Evolutionary conservation across 352 stramenopile species (phyloP), one percentile per base, ranked within the genome.

Genomic region (Pythium pyrilobum): DNA sequence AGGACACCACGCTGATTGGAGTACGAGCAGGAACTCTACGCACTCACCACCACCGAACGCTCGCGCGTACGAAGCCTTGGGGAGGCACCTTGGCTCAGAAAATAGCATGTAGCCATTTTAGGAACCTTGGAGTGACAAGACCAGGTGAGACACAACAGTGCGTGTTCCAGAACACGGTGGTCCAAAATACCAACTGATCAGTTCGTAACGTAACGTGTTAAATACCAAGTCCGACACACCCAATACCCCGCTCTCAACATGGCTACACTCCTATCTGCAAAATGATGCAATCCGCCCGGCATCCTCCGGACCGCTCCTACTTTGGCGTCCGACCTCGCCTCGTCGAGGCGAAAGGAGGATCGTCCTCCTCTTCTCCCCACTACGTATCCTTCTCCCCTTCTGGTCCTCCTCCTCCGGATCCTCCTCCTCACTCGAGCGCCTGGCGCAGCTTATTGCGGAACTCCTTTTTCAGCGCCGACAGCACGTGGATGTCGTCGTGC

Each of bases 401-500:
- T 31, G 16, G 8, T 55, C 29, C 18, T 24, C 27, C 42, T 37
- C 16, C 40, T 20, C 20, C 13, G 4, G 20, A 6, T 39, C 40
- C n/a, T 5, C n/a, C 29, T 36, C 34, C 24, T 58, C 56, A 91
- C 60, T 72, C 67, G 13, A 88, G 72, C 42, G 76, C 83, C 27
- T 61, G 64, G 4, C 75, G 74, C 20, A 91, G 52, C 54, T 91
- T 88, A 66, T 85, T 87, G 31, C 78, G 77, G 34, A 87, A 89
- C 31, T 91, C 75, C 48, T 84, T 83, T 64, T 91, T 91, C 9
- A 91, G 62, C 18, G 80, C 71, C 24, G 81, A 89, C 29, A 91
- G 59, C 48, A 91, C 77, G 60, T 91, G 81, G 45, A 91, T 91
- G 45, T 89, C 81, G 42, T 88, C 77, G 45, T 89, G 77, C 49